These are phyloP conservation scores for Danielia oregonensis DNA, from an alignment of 805 yeast genomes.

Conservation along the genomic window DNA sequence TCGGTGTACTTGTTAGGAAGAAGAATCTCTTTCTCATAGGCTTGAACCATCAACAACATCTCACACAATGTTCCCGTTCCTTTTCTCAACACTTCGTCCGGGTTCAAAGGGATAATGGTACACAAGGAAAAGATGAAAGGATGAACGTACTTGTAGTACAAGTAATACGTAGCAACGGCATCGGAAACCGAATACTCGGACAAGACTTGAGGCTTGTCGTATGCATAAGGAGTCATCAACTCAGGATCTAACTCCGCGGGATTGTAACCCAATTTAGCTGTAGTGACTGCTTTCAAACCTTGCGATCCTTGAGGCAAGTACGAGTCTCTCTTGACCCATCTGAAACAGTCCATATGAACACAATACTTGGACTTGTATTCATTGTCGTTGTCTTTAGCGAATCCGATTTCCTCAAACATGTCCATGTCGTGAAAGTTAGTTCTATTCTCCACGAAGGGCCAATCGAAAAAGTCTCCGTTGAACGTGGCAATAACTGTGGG, in stretches of 20 bases:
- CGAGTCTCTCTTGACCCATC: constrained; percentile 98
- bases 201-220: constrained; percentile 83
- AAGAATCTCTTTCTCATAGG: constrained; percentile 70
- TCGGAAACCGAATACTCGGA: constrained; percentile 98
- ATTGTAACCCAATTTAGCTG: constrained; percentile 90
- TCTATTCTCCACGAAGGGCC: constrained; percentile 96
- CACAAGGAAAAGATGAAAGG: constrained; percentile 95
- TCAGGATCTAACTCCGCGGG: constrained; percentile 98
- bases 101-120: constrained; percentile 91
- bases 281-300: constrained; percentile 96
- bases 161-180: constrained; percentile 97
- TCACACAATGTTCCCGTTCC: constrained; percentile 99
- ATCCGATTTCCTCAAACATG: constrained; percentile 92
- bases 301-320: constrained; percentile 98
- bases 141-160: constrained; percentile 94
- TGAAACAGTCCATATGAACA: constrained; percentile 93
- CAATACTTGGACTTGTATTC: constrained; percentile 92
- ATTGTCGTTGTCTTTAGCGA: constrained; percentile 81
- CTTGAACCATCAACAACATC: constrained; percentile 95
- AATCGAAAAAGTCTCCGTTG: constrained; percentile 98
- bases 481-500: constrained; percentile 98
- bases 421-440: constrained; percentile 79
- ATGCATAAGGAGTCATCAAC: constrained; percentile 96
- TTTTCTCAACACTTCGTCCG: constrained; percentile 92
- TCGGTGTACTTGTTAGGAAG: constrained; percentile 93